Base-by-base conservation (phyloP, 352 stramenopile genomes). In the Pythium apleroticum region DNA sequence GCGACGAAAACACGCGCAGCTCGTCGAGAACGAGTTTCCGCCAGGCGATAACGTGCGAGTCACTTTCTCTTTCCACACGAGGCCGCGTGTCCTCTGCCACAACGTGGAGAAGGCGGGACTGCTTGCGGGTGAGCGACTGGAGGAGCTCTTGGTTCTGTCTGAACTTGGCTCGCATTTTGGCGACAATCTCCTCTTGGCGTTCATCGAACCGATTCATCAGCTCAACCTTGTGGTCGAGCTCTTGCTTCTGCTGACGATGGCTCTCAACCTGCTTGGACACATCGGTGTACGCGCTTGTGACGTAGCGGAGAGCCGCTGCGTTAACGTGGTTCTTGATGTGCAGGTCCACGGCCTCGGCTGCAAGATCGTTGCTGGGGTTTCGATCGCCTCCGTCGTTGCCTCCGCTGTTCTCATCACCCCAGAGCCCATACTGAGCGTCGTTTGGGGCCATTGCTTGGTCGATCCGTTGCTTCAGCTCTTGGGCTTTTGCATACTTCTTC, bases 131-230 rank as follows among this genome's bases (percentile, higher is more conserved):
- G 19, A 81, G 50, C 0, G 72, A 57, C 1, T 43, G 11, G 10
- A 74, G 45, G 3, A 75, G 49, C 9, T 58, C 58, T 52, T 78
- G 54, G 49, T 81, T 81, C 22, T 76, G 65, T 3, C 54, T 24
- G 30, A 64, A 69, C 33, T 78, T 70, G 19, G 52, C 37, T 25
- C 72, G 57, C 30, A 81, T 77, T 4, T 78, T 67, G 24, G 48
- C 37, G 4, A 84, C 62, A 22, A 84, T 73, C 27, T 74, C 60
- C 17, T 69, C 52, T 58, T 84, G 76, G 1, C 76, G 74, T 14
- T 73, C 68, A 5, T 80, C 72, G 45, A 84, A 84, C 22, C 39
- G 74, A 43, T 69, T 71, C 61, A 84, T 74, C 30, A 80, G 63
- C 30, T 74, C 72, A 5, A 84, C 54, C 37, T 81, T 77, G n/a